Conservation (phyloP, 75 land plant genomes). For the Chamaecyparis obtusa region DNA sequence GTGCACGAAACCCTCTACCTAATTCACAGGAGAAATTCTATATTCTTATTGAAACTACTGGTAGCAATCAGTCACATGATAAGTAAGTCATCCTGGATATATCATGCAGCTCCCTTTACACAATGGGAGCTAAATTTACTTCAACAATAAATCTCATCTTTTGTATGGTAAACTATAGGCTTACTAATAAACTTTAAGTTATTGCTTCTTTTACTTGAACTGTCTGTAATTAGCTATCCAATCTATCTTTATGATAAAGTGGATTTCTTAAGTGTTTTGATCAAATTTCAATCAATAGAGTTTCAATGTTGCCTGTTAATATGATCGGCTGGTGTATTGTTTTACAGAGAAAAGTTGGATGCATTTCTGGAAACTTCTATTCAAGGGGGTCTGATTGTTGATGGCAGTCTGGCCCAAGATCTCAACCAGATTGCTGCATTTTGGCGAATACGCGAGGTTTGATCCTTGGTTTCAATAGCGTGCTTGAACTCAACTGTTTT, state of each 20-base stretch:
- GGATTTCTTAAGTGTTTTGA: not conserved
- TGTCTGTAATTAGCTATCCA: not conserved
- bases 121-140: not conserved
- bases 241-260: not conserved
- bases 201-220: not conserved
- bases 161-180: not conserved
- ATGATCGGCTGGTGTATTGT: not conserved
- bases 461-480: not conserved
- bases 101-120: slow-evolving; percentile 4
- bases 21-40: slow-evolving; percentile 70
- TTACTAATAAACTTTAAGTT: not conserved
- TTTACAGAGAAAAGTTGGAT: slow-evolving; percentile 81
- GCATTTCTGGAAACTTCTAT: slow-evolving; percentile 66
- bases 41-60: slow-evolving; percentile 93
- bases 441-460: slow-evolving; percentile 96
- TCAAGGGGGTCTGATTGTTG: slow-evolving; percentile 70
- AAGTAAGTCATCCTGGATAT: slow-evolving; percentile 36
- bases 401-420: slow-evolving; percentile 95
- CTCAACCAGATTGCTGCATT: slow-evolving; percentile 78
- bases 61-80: slow-evolving; percentile 82
- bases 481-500: not conserved
- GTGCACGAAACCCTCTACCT: slow-evolving; percentile 83
- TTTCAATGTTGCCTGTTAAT: not conserved
- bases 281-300: not conserved
- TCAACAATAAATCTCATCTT: not conserved